A percentile compares a stretch with the other conserved stretches of the same genome.
Conservation (phyloP, 805 yeast species). For the Komagataella mondaviorum region DNA sequence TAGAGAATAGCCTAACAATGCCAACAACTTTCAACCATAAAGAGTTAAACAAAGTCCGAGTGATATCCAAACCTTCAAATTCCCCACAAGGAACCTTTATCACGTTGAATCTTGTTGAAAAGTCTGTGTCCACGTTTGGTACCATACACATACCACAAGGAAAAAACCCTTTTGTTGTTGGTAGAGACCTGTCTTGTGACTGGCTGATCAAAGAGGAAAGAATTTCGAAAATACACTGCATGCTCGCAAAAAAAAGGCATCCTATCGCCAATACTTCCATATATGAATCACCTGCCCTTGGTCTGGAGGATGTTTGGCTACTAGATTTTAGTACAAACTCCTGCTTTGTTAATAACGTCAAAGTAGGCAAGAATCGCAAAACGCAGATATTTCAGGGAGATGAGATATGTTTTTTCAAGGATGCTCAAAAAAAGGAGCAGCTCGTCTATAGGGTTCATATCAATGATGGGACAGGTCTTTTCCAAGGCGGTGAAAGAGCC, state of each 20-base stretch:
- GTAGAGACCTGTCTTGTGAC: constrained; percentile 55
- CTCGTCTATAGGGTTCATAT: constrained; percentile 41
- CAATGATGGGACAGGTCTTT: constrained; percentile 51
- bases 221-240: constrained; percentile 76
- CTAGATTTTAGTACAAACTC: constrained; percentile 72
- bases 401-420: constrained; percentile 50
- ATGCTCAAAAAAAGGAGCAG: constrained; percentile 33
- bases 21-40: not conserved
- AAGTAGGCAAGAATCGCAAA: constrained; percentile 50
- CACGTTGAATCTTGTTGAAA: constrained; percentile 36
- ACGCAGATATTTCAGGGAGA: constrained; percentile 53
- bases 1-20: not conserved
- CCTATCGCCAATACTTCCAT: constrained; percentile 37
- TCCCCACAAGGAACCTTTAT: constrained; percentile 53
- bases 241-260: constrained; percentile 49
- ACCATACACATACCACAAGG: constrained; percentile 56
- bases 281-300: constrained; percentile 59
- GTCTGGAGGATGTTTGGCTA: constrained; percentile 66
- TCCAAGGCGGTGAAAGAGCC: constrained; percentile 28
- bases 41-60: constrained; percentile 54
- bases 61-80: constrained; percentile 39
- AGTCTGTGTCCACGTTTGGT: constrained; percentile 26
- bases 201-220: constrained; percentile 55
- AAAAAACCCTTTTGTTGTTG: constrained; percentile 53
- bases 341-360: constrained; percentile 51